Evolutionary conservation across 2,329 filamentous ascomycete species (phyloP).

Genomic region (Talaromyces albobiverticillius): DNA sequence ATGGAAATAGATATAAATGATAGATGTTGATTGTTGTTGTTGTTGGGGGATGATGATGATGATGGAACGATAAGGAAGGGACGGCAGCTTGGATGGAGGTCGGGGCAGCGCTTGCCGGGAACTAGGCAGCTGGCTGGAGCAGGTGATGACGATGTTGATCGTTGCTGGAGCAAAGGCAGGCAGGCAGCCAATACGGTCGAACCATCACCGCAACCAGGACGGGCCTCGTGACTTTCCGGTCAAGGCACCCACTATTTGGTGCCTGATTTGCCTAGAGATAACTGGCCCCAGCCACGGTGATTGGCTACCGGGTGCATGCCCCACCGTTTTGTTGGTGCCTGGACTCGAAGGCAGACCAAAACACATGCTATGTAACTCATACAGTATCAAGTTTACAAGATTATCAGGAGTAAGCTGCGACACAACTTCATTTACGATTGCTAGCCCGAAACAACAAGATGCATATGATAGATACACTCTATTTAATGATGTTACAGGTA

Average conservation of each 20-base stretch:
- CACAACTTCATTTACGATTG: not conserved
- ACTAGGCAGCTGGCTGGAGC: slow-evolving; percentile 24
- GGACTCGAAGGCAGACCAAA: too few relatives aligned
- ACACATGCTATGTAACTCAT: too few relatives aligned
- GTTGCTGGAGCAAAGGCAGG: slow-evolving; percentile 13
- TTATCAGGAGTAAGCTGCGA: not conserved
- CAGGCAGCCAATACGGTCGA: not conserved
- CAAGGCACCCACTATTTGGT: not conserved
- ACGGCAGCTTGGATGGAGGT: slow-evolving; percentile 24
- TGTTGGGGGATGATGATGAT: slow-evolving; percentile 16
- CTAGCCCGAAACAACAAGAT: not conserved
- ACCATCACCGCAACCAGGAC: not conserved
- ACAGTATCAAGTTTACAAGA: too few relatives aligned
- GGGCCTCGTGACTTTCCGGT: not conserved
- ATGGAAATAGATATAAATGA: not conserved
- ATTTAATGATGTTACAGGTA: not conserved
- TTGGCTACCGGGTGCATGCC: too few relatives aligned
- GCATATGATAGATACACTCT: not conserved
- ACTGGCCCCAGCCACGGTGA: too few relatives aligned
- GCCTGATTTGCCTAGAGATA: not conserved
- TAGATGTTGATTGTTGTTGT: slow-evolving; percentile 13
- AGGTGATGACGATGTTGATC: slow-evolving; percentile 19
- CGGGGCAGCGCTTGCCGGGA: too few relatives aligned
- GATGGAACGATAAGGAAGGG: slow-evolving; percentile 18
- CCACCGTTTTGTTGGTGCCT: too few relatives aligned